phyloP scores from a whole-genome alignment of 257 asterid species.

The Nicotiana otophora region DNA sequence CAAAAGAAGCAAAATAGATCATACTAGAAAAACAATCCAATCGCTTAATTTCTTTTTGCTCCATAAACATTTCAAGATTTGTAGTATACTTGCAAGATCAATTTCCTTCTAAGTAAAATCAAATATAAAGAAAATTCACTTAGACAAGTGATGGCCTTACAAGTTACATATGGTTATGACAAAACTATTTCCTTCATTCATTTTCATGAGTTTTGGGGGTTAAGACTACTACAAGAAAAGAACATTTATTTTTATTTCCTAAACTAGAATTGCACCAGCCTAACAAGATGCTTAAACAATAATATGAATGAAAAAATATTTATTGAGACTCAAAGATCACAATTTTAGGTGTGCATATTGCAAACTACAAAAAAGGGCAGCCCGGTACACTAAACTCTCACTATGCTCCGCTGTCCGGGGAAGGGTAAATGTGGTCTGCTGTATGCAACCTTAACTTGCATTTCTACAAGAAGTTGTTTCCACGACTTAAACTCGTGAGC shows the following conservation, averaged over 20 bases:
- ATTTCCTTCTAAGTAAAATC: background rate
- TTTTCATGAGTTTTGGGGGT: background rate
- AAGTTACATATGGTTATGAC: background rate
- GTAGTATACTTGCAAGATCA: background rate
- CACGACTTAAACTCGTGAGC: no score
- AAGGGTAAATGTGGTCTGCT: no score
- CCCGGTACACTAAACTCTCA: no score
- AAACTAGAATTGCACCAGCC: background rate
- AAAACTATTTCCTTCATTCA: background rate
- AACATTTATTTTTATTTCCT: background rate
- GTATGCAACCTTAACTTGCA: no score
- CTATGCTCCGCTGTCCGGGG: no score
- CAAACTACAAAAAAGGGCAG: no score
- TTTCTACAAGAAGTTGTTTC: no score
- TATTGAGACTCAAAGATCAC: background rate
- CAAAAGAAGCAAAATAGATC: background rate
- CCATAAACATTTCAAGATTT: background rate
- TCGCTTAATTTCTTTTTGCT: background rate
- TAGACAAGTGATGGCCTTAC: background rate
- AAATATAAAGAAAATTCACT: background rate
- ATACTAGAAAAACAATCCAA: background rate
- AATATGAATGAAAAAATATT: background rate
- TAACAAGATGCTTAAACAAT: background rate
- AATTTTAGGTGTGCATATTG: background rate
- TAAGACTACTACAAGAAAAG: background rate